Conservation (phyloP, 441 rosid species). For the Mallotus japonicus region DNA sequence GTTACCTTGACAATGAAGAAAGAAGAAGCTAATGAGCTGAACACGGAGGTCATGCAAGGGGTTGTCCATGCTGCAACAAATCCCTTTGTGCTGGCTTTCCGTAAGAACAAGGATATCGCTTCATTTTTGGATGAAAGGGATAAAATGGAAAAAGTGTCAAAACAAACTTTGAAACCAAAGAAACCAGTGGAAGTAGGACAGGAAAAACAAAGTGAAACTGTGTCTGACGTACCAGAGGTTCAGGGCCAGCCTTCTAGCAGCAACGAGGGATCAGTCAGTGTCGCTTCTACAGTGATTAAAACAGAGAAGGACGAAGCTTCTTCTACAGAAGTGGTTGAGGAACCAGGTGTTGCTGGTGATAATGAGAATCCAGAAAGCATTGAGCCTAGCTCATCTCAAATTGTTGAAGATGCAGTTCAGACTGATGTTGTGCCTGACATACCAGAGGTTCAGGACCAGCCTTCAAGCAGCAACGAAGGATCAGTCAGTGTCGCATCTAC, state of each 20-base stretch:
- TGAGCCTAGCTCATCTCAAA: conserved; percentile 13
- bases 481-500: conserved; percentile 22
- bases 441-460: conserved; percentile 30
- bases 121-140: conserved; percentile 71
- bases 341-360: conserved; percentile 20
- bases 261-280: conserved; percentile 18
- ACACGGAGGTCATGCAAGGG: conserved; percentile 42
- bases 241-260: conserved; percentile 28
- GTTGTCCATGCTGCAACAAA: conserved; percentile 66
- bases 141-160: conserved; percentile 33
- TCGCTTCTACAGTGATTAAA: conserved; percentile 29
- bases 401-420: conserved; percentile 18
- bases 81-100: conserved; percentile 79
- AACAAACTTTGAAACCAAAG: conserved; percentile 25
- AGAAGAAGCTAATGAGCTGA: conserved; percentile 45
- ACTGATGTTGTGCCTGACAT: conserved; percentile 18
- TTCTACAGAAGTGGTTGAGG: conserved; percentile 21
- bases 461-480: conserved; percentile 22
- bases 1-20: conserved; percentile 86
- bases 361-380: conserved; percentile 16
- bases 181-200: conserved; percentile 26
- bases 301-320: conserved; percentile 25
- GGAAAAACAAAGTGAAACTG: conserved; percentile 21
- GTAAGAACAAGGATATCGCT: conserved; percentile 65
- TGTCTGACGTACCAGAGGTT: conserved; percentile 25